phyloP scores from a whole-genome alignment of 2,329 filamentous ascomycete genomes.

The Pezicula radicicola region DNA sequence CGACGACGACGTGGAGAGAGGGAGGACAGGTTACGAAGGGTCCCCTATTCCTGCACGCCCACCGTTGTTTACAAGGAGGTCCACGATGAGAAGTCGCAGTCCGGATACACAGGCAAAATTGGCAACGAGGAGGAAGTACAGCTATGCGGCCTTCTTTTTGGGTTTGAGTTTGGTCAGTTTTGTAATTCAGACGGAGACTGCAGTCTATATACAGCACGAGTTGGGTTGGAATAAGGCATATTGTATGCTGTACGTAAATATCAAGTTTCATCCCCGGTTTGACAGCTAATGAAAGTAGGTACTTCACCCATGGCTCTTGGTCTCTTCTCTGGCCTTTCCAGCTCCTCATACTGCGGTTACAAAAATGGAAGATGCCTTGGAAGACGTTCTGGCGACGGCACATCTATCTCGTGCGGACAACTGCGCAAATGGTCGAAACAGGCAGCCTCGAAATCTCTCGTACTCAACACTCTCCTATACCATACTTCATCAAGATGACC shows the following conservation, averaged over 20 bases:
- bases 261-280: neutral
- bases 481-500: conserved; percentile 77
- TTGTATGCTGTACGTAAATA: conserved; percentile 80
- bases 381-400: conserved; percentile 79
- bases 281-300: conserved; percentile 36
- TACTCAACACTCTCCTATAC: conserved; percentile 50
- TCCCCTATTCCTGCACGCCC: conserved; percentile 17
- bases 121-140: conserved; percentile 78
- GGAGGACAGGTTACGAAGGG: conserved; percentile 25
- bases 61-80: conserved; percentile 49
- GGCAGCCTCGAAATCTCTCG: conserved; percentile 67
- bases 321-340: conserved; percentile 82
- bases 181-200: conserved; percentile 91
- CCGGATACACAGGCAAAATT: conserved; percentile 62
- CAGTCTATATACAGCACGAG: conserved; percentile 89
- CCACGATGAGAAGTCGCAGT: conserved; percentile 74
- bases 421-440: conserved; percentile 81
- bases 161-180: conserved; percentile 82
- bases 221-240: conserved; percentile 98
- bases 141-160: conserved; percentile 82
- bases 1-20: conserved; percentile 23
- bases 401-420: conserved; percentile 58
- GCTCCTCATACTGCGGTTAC: conserved; percentile 74
- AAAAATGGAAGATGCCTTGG: conserved; percentile 79
- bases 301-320: conserved; percentile 96